Evolutionary conservation across 2,329 filamentous ascomycete genomes (phyloP), one percentile per base, ranked within the genome.

Genomic region (Drechslera avenae): DNA sequence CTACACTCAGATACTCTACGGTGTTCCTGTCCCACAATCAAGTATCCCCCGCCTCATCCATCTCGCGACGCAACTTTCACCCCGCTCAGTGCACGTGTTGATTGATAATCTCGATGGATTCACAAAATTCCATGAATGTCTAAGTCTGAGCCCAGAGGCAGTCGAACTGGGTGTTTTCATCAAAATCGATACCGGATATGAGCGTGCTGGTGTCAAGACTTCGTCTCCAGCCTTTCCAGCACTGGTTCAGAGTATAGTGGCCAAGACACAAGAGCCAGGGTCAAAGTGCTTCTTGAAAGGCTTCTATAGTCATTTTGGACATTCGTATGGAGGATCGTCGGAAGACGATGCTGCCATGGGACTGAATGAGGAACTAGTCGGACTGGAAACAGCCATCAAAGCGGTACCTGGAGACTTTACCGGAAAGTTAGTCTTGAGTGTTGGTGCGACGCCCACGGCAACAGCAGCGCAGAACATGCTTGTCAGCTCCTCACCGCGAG

Each of bases 381-480:
- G 79, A 0, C 69, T 86, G 4, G 72, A 79, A 46, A 60, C 69
- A 5, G 84, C 81, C 0, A 77, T 81, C 0, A 47, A 60, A n/a
- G 57, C 63, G 0, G 72, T 77, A 47, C 74, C 67, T 39, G 60
- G 46, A 43, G 69, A 19, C 3, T 49, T 62, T 60, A 53, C 56
- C 2, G 50, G 56, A 2, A 75, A 73, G 41, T 59, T 82, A 13
- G 76, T 85, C 0, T 76, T 93, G 2, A 89, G 86, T 0, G 86
- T 91, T 0, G 90, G 90, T 5, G 89, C 90, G 0, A 90, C 89
- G 14, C 90, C 90, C 0, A 91, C 89, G 0, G 84, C 86, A 1
- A 85, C 86, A 0, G 81, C 85, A 8, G 78, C 87, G 19, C 84
- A 89, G 64, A 85, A 88, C 59, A 61, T 73, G 59, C 75, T 85